Conservation (phyloP, 306 rosid genomes). For the Glycyrrhiza uralensis region DNA sequence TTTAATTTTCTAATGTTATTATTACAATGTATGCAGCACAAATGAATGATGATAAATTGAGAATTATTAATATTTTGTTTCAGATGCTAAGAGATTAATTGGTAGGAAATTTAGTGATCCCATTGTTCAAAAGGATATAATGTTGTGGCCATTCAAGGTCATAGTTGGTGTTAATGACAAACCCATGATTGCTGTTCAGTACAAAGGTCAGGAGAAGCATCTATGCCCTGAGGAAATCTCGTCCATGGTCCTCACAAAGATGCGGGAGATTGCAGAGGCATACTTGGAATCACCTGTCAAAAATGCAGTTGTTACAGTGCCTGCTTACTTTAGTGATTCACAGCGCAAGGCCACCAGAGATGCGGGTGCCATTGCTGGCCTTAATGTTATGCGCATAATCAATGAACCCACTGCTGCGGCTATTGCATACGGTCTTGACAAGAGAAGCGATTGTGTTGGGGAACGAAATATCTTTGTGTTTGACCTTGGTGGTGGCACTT, state of each 20-base stretch:
- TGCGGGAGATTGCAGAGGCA: slow-evolving; percentile 51
- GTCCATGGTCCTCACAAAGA: slow-evolving; percentile 48
- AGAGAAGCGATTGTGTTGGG: slow-evolving; percentile 26
- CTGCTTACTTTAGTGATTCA: slow-evolving; percentile 57
- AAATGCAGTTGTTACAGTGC: slow-evolving; percentile 52
- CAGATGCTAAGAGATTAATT: slow-evolving; percentile 56
- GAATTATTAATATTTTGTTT: not conserved
- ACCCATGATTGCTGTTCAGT: slow-evolving; percentile 43
- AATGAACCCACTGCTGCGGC: slow-evolving; percentile 51
- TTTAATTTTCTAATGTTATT: not conserved
- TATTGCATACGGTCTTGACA: slow-evolving; percentile 56
- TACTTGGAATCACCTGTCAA: slow-evolving; percentile 6
- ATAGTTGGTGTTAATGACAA: slow-evolving; percentile 31
- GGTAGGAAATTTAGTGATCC: slow-evolving; percentile 43
- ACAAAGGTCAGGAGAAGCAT: slow-evolving; percentile 39
- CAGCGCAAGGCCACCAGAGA: slow-evolving; percentile 29
- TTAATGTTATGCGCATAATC: slow-evolving; percentile 38
- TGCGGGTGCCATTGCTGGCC: slow-evolving; percentile 36
- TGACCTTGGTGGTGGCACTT: slow-evolving; percentile 51
- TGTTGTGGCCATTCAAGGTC: slow-evolving; percentile 53
- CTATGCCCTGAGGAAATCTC: slow-evolving; percentile 53
- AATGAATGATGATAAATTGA: not conserved
- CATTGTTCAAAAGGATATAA: slow-evolving; percentile 8
- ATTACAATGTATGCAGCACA: not conserved
- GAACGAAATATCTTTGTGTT: slow-evolving; percentile 33